phyloP scores from a whole-genome alignment of 805 yeast species.

The Hanseniaspora singularis region DNA sequence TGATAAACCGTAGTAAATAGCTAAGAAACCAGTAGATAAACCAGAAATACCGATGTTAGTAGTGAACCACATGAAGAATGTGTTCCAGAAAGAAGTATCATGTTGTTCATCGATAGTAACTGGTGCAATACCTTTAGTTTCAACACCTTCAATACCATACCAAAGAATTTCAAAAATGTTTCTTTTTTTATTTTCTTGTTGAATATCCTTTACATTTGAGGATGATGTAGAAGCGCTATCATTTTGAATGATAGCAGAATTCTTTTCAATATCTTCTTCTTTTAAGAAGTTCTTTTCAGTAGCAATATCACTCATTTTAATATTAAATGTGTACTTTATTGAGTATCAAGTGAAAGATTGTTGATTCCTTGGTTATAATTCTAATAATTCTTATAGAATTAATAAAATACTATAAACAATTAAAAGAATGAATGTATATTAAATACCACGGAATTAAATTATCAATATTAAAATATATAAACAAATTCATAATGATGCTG shows the following conservation, averaged over 20 bases:
- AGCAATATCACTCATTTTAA: too few relatives aligned
- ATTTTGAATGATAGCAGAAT: background rate
- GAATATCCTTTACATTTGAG: background rate
- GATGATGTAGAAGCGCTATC: background rate
- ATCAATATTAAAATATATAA: too few relatives aligned
- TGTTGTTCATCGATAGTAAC: constrained; percentile 55
- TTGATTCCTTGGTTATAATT: too few relatives aligned
- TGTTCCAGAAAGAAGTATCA: constrained; percentile 14
- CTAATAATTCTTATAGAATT: too few relatives aligned
- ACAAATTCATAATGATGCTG: too few relatives aligned
- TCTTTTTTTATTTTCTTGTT: background rate
- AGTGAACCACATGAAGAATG: constrained; percentile 82
- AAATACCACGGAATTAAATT: too few relatives aligned
- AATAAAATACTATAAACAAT: too few relatives aligned
- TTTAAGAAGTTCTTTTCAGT: too few relatives aligned
- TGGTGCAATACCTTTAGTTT: constrained; percentile 24
- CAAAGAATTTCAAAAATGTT: constrained; percentile 11
- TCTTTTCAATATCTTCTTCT: background rate
- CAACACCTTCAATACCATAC: constrained; percentile 15
- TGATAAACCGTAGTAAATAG: constrained; percentile 50
- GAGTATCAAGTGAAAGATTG: too few relatives aligned
- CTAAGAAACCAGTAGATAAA: constrained; percentile 62
- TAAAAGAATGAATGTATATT: too few relatives aligned
- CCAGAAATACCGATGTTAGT: constrained; percentile 85
- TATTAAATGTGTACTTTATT: too few relatives aligned